Evolutionary conservation across 768 basidiomycete genomes (phyloP).

Genomic region (Naganishia vaughanmartiniae): DNA sequence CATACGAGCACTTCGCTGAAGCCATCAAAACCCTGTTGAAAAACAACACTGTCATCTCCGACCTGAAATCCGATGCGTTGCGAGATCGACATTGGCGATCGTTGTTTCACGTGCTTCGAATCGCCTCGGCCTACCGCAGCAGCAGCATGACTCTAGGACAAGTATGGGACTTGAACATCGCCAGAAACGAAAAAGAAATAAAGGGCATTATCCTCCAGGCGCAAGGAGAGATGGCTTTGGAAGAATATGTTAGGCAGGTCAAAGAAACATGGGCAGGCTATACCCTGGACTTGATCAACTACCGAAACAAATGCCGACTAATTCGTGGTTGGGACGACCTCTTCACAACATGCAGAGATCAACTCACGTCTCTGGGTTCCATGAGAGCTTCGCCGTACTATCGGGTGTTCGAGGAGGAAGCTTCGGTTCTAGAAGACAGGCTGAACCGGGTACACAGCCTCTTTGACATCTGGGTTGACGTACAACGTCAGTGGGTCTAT

Average conservation of each 20-base stretch:
- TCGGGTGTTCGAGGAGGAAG: conserved; percentile 61
- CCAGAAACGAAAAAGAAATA: conserved; percentile 83
- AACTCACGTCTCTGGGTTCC: conserved; percentile 87
- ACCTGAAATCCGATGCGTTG: conserved; percentile 93
- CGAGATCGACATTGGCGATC: conserved; percentile 99
- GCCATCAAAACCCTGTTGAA: conserved; percentile 79
- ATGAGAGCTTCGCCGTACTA: conserved; percentile 99
- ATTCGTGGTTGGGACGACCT: conserved; percentile 96
- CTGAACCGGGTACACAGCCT: conserved; percentile 93
- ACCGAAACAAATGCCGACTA: conserved; percentile 96
- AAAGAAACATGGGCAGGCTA: conserved; percentile 96
- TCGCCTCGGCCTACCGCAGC: conserved; percentile 72
- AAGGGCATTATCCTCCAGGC: conserved; percentile 96
- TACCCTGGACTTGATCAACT: conserved; percentile 91
- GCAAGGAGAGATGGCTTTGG: conserved; percentile 90
- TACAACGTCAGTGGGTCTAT: conserved; percentile 99
- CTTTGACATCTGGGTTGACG: conserved; percentile 99
- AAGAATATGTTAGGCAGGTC: conserved; percentile 93
- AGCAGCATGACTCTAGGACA: conserved; percentile 90
- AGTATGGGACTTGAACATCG: conserved; percentile 94
- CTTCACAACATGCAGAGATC: conserved; percentile 95
- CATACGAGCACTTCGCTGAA: conserved; percentile 97
- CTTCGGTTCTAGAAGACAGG: conserved; percentile 93
- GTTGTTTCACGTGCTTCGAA: conserved; percentile 79
- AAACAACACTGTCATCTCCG: conserved; percentile 81